These are phyloP conservation scores for Cymbopogon flexuosus DNA, from an alignment of 202 grass and related monocot genomes.

Conservation along the genomic window DNA sequence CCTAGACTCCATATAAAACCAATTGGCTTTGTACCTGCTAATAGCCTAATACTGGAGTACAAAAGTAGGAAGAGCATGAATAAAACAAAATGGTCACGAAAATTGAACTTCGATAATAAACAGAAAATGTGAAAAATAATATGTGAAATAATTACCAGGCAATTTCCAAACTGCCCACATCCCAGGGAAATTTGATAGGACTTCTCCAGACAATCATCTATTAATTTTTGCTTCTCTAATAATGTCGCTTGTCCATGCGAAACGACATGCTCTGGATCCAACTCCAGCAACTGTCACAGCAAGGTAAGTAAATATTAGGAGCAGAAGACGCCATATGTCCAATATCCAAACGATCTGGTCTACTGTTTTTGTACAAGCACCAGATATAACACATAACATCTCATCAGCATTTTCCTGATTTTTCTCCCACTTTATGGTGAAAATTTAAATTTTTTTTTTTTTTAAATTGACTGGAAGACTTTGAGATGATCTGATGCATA, in stretches of 20 bases:
- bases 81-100: neutral
- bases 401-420: neutral
- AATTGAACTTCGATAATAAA: neutral
- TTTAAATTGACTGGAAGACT: neutral
- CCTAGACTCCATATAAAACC: neutral
- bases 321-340: neutral
- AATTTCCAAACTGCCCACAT: slow-evolving; percentile 62
- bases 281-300: slow-evolving; percentile 59
- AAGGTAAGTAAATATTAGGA: slow-evolving; percentile 5
- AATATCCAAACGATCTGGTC: neutral
- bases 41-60: neutral
- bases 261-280: slow-evolving; percentile 70
- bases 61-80: neutral
- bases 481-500: neutral
- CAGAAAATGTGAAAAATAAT: neutral
- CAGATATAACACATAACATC: neutral
- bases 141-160: slow-evolving; percentile 51
- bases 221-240: slow-evolving; percentile 60
- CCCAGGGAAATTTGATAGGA: slow-evolving; percentile 77
- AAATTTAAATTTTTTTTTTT: neutral
- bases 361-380: neutral
- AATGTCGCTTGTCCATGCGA: slow-evolving; percentile 58
- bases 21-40: neutral
- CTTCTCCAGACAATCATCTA: slow-evolving; percentile 58
- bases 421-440: neutral